Percentiles rank a stretch among this genome's conserved stretches.
Evolutionary conservation across 495 filamentous ascomycete species (phyloP).

Genomic region (Wilcoxina mikolae): DNA sequence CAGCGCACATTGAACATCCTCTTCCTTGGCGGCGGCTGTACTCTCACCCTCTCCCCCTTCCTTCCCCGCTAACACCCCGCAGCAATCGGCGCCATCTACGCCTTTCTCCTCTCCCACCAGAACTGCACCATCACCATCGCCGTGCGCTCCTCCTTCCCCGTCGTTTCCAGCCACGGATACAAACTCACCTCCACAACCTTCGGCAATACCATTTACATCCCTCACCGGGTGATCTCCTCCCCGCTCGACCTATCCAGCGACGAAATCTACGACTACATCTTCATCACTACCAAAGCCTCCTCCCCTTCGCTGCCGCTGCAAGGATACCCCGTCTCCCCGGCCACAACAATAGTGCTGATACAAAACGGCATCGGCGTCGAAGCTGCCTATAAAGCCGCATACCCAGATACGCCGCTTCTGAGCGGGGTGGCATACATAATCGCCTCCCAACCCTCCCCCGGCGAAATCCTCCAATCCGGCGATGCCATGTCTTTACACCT

Average conservation of each 20-base stretch:
- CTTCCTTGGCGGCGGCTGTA: neutral
- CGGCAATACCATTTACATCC: slow-evolving; percentile 14
- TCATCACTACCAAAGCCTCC: slow-evolving; percentile 45
- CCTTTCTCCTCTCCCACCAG: slow-evolving; percentile 16
- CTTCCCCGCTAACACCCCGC: neutral
- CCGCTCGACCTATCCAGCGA: neutral
- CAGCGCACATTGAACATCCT: too few relatives aligned
- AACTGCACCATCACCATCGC: slow-evolving; percentile 14
- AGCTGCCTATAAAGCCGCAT: slow-evolving; percentile 36
- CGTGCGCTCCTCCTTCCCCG: slow-evolving; percentile 15
- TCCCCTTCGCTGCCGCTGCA: slow-evolving; percentile 35
- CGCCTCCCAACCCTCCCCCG: slow-evolving; percentile 34
- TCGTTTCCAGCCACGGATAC: slow-evolving; percentile 13
- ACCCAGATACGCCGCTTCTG: slow-evolving; percentile 39
- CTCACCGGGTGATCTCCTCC: slow-evolving; percentile 8
- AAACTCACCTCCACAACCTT: slow-evolving; percentile 7
- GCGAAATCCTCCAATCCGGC: slow-evolving; percentile 36
- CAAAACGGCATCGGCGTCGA: slow-evolving; percentile 55
- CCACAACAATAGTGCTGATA: slow-evolving; percentile 41
- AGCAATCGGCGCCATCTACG: slow-evolving; percentile 22
- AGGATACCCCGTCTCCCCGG: slow-evolving; percentile 35
- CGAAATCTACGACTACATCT: slow-evolving; percentile 41
- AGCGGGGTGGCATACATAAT: slow-evolving; percentile 41
- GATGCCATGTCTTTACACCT: slow-evolving; percentile 30
- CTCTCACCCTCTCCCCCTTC: neutral